Evolutionary conservation across 2,329 filamentous ascomycete genomes (phyloP), one percentile per base, ranked within the genome.

Genomic region (Ascochyta fabae): DNA sequence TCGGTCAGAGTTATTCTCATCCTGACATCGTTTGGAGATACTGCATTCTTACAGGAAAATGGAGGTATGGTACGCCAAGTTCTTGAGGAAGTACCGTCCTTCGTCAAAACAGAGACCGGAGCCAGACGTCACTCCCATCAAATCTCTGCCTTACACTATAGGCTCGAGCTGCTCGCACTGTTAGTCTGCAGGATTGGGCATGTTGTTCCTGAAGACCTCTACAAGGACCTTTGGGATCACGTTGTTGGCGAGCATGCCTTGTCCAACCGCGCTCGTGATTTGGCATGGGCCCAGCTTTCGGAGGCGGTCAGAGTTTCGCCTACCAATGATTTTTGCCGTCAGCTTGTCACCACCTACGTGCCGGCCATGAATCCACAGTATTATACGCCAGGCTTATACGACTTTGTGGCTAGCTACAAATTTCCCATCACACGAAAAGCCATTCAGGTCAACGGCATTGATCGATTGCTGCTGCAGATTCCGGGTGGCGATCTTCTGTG

Each of bases 401-500:
- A 87, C 1, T 89, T 91, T 64, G 80, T 90, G 19, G 79, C 82
- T 36, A 80, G 81, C 16, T 70, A 71, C 49, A 62, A 56, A 13
- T 73, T 71, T 13, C 64, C 66, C 7, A 58, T 61, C 2, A 62
- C 56, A 3, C 53, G 65, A 23, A 52, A 59, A 24, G 49, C 46
- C 8, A 36, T 70, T 5, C 38, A 48, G 12, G 65, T 65, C 1
- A 55, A 62, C 6, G 54, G 64, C 16, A 62, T 61, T 36, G 63
- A 67, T 3, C 60, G 60, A 9, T 57, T 47, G 15, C 76, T 80
- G 10, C 70, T 85, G 26, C 78, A 83, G 61, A 83, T 79, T 58
- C 83, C 80, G 4, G 80, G 81, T 6, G 79, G 80, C 59, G 89
- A 95, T 64, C 84, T 92, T 53, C 79, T 96, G n/a, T 96, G 93